Evolutionary conservation across 768 basidiomycete genomes (phyloP).

Genomic region (Pleurotus tuoliensis): DNA sequence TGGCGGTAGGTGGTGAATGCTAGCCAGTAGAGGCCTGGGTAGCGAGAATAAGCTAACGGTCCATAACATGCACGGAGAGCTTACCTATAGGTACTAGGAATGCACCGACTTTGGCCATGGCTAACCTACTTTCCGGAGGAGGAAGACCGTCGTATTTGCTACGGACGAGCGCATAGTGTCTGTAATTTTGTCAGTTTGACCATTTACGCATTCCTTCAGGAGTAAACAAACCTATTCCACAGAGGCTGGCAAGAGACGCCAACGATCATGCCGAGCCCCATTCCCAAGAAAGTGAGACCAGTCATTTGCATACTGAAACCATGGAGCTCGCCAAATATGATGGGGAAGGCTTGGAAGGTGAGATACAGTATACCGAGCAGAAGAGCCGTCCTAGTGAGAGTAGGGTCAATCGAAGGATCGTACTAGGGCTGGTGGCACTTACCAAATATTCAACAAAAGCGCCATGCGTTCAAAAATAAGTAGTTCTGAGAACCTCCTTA

Average conservation of each 20-base stretch:
- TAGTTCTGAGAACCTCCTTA: constrained; percentile 39
- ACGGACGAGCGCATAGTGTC: constrained; percentile 33
- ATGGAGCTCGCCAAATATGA: constrained; percentile 45
- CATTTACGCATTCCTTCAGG: background rate
- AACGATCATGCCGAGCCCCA: constrained; percentile 52
- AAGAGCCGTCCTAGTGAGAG: constrained; percentile 45
- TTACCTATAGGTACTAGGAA: constrained; percentile 47
- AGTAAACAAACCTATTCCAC: constrained; percentile 45
- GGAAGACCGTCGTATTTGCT: constrained; percentile 38
- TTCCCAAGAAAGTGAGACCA: constrained; percentile 58
- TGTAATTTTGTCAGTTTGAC: constrained; percentile 12
- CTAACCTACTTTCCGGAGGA: constrained; percentile 62
- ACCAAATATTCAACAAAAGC: constrained; percentile 69
- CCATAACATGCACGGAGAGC: too few species aligned
- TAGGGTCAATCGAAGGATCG: constrained; percentile 40
- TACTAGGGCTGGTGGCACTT: constrained; percentile 31
- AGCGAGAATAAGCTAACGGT: too few species aligned
- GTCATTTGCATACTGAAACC: constrained; percentile 47
- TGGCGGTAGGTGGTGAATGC: constrained; percentile 48
- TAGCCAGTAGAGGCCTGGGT: constrained; percentile 51
- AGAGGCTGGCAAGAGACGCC: constrained; percentile 49
- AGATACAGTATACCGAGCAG: constrained; percentile 61
- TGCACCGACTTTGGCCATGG: constrained; percentile 65
- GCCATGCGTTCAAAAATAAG: constrained; percentile 70
- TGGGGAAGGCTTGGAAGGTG: constrained; percentile 58